Evolutionary conservation across 257 asterid genomes (phyloP).

Genomic region (Jaltomata sinuosa): DNA sequence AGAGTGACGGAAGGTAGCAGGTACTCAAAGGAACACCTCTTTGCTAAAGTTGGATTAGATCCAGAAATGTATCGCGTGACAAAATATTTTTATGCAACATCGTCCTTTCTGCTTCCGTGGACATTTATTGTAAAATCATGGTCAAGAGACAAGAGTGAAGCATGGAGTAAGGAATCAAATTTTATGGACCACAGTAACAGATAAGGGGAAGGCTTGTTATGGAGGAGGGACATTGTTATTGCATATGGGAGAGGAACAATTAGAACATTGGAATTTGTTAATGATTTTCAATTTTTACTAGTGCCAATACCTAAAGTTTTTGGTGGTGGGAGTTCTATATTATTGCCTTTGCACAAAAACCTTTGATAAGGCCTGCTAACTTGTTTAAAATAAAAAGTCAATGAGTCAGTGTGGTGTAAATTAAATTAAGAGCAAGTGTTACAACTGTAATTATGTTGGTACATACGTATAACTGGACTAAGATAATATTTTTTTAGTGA

Average conservation of each 20-base stretch:
- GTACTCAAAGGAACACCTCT: slow-evolving; percentile 33
- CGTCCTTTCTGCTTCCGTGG: slow-evolving; percentile 46
- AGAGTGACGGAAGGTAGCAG: slow-evolving; percentile 3
- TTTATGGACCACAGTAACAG: too few species aligned
- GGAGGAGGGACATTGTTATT: neutral
- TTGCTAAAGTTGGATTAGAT: slow-evolving; percentile 39
- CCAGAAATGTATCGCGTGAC: slow-evolving; percentile 46
- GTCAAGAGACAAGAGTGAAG: slow-evolving; percentile 67
- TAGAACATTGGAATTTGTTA: slow-evolving; percentile 52
- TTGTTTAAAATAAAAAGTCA: too few species aligned
- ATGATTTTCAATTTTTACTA: slow-evolving; percentile 44
- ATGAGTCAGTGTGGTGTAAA: too few species aligned
- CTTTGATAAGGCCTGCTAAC: neutral
- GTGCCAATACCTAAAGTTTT: slow-evolving; percentile 50
- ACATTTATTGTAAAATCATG: slow-evolving; percentile 51
- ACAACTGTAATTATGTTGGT: too few species aligned
- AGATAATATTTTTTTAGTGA: too few species aligned
- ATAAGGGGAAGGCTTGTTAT: too few species aligned
- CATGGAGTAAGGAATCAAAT: slow-evolving; percentile 76
- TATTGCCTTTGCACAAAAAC: neutral
- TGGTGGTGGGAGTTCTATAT: slow-evolving; percentile 6
- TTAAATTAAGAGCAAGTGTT: too few species aligned
- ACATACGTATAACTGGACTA: too few species aligned
- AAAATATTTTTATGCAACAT: slow-evolving; percentile 54
- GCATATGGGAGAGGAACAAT: neutral